A percentile compares a stretch with the other conserved stretches of the same genome.
These are phyloP conservation scores for Verticillium tricorpus DNA, from an alignment of 2,329 filamentous ascomycete genomes.

Conservation along the genomic window DNA sequence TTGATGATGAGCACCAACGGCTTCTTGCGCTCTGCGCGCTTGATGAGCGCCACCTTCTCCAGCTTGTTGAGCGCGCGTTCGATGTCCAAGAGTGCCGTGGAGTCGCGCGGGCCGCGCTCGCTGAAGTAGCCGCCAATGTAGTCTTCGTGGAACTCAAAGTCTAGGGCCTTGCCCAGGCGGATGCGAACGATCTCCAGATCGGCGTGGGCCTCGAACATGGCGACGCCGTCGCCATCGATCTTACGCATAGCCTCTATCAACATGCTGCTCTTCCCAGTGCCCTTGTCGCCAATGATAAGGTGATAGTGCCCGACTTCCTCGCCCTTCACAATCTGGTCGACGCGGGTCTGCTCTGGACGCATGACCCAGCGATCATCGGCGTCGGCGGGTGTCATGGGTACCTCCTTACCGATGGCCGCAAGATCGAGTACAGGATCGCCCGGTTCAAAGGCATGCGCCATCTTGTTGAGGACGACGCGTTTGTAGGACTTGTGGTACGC, in stretches of 20 bases:
- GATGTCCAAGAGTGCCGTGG: conserved; percentile 88
- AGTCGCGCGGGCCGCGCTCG: conserved; percentile 86
- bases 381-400: conserved; percentile 36
- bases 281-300: conserved; percentile 90
- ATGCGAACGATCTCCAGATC: conserved; percentile 95
- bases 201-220: conserved; percentile 95
- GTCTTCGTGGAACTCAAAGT: conserved; percentile 97
- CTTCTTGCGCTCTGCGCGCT: conserved; percentile 54
- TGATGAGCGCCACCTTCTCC: conserved; percentile 83
- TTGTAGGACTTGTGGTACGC: conserved; percentile 85
- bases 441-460: conserved; percentile 84
- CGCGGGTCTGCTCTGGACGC: conserved; percentile 73
- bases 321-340: conserved; percentile 81
- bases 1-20: conserved; percentile 94
- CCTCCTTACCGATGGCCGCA: conserved; percentile 60
- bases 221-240: conserved; percentile 79
- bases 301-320: conserved; percentile 77
- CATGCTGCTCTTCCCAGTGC: conserved; percentile 96
- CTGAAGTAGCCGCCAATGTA: conserved; percentile 96
- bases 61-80: conserved; percentile 96
- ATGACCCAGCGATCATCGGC: conserved; percentile 70
- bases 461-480: conserved; percentile 83
- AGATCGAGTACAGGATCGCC: conserved; percentile 86
- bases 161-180: conserved; percentile 84
- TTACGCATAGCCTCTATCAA: conserved; percentile 91